Evolutionary conservation across 2,329 filamentous ascomycete genomes (phyloP).

Genomic region (Colletotrichum lupini): DNA sequence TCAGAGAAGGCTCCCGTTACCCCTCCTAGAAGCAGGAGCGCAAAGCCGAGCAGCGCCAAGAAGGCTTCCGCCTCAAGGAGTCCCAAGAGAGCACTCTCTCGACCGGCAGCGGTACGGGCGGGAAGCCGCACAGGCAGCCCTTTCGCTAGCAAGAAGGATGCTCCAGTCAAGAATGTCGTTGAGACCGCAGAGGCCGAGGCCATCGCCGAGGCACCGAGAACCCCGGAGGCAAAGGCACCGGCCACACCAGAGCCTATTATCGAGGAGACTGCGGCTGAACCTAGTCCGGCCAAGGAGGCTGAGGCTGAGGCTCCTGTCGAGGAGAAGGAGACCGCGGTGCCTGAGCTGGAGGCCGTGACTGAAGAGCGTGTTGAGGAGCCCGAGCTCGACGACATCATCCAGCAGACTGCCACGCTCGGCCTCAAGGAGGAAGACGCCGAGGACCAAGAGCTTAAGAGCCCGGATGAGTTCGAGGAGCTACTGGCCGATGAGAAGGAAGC

Average conservation of each 20-base stretch:
- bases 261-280: conserved; percentile 16
- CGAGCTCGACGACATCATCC: not conserved
- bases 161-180: conserved; percentile 17
- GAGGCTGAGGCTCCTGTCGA: conserved; percentile 29
- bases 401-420: conserved; percentile 17
- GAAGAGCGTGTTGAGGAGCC: conserved; percentile 20
- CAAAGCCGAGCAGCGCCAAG: conserved; percentile 39
- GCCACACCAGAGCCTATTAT: conserved; percentile 21
- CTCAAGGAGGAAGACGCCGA: conserved; percentile 21
- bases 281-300: conserved; percentile 26
- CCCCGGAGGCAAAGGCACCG: conserved; percentile 15
- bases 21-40: conserved; percentile 56
- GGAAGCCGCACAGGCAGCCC: conserved; percentile 24
- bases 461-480: conserved; percentile 34
- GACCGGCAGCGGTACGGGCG: conserved; percentile 1
- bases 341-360: conserved; percentile 3
- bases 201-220: conserved; percentile 21
- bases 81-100: conserved; percentile 37
- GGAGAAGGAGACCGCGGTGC: conserved; percentile 14
- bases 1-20: conserved; percentile 68
- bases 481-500: conserved; percentile 18
- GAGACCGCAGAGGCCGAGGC: conserved; percentile 34
- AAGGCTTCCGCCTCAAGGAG: conserved; percentile 36
- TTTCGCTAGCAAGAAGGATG: conserved; percentile 7
- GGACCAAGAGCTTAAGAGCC: conserved; percentile 27